Percentiles rank a stretch among this genome's conserved stretches.
Evolutionary conservation across 2,329 filamentous ascomycete genomes (phyloP).

Genomic region (Colletotrichum agaves): DNA sequence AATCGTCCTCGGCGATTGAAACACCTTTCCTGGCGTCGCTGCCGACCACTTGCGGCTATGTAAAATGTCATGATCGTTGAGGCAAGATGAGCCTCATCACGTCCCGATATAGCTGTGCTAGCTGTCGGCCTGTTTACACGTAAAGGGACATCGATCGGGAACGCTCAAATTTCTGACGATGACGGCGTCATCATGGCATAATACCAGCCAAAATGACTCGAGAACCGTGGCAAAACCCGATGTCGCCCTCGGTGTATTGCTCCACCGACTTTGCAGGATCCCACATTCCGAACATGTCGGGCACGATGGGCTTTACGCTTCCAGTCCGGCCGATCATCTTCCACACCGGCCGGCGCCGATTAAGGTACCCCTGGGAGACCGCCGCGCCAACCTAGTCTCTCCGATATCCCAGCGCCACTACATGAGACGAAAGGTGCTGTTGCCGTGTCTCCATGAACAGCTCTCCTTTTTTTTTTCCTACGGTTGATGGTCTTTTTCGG

Average conservation of each 20-base stretch:
- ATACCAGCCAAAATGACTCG: not conserved
- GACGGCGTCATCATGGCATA: constrained; percentile 8
- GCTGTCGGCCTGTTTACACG: not conserved
- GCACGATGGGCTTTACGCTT: not conserved
- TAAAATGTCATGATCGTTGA: not conserved
- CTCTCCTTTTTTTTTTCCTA: not conserved
- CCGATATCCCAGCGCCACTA: constrained; percentile 8
- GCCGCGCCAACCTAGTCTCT: constrained; percentile 19
- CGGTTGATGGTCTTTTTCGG: not conserved
- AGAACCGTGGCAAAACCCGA: not conserved
- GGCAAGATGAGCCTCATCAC: not conserved
- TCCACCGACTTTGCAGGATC: constrained; percentile 3
- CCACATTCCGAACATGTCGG: constrained; percentile 10
- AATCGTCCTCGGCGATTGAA: not conserved
- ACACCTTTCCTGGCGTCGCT: not conserved
- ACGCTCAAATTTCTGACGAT: constrained; percentile 14
- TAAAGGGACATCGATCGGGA: not conserved
- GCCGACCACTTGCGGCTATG: not conserved
- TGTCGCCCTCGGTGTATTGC: constrained; percentile 8
- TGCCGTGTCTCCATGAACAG: not conserved
- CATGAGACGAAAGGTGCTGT: constrained; percentile 23
- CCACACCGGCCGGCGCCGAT: constrained; percentile 25
- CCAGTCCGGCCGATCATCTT: constrained; percentile 5
- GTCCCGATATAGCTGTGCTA: not conserved
- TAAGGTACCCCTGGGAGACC: constrained; percentile 9